Evolutionary conservation across 768 basidiomycete genomes (phyloP).

Genomic region (Suillus bovinus): DNA sequence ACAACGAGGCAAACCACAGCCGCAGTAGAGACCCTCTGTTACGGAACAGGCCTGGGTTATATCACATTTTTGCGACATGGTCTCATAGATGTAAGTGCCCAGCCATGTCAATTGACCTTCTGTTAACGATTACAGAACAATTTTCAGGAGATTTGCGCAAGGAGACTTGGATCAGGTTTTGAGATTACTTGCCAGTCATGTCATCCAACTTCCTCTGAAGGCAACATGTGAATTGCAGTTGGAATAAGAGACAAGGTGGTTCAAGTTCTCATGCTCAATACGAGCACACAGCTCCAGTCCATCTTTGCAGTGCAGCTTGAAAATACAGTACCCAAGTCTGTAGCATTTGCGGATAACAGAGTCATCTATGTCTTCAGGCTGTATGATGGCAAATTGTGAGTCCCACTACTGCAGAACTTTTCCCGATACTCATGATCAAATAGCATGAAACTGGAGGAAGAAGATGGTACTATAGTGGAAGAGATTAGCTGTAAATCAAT

Average conservation of each 20-base stretch:
- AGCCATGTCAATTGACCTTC: too few species aligned
- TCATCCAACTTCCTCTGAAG: too few species aligned
- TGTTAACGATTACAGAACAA: too few species aligned
- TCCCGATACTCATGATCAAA: too few species aligned
- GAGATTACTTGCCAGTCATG: too few species aligned
- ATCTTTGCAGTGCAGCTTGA: conserved; percentile 11
- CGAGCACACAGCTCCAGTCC: conserved; percentile 4
- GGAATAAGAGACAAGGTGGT: conserved; percentile 8
- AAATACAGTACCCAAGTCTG: conserved; percentile 9
- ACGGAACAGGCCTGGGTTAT: conserved; percentile 9
- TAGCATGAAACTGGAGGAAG: conserved; percentile 11
- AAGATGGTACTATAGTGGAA: conserved; percentile 3
- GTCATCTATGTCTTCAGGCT: conserved; percentile 9
- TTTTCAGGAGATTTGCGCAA: too few species aligned
- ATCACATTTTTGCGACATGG: too few species aligned
- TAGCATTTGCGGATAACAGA: conserved; percentile 4
- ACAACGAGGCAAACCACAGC: background rate
- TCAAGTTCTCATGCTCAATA: conserved; percentile 11
- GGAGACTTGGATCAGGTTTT: too few species aligned
- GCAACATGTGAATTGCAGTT: too few species aligned
- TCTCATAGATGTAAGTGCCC: too few species aligned
- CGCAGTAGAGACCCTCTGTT: conserved; percentile 9
- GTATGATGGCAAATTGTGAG: conserved; percentile 15
- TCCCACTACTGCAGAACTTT: background rate
- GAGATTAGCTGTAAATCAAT: conserved; percentile 10